Evolutionary conservation across 2,329 filamentous ascomycete genomes (phyloP), one percentile per base, ranked within the genome.

Genomic region (Arachnopeziza araneosa): DNA sequence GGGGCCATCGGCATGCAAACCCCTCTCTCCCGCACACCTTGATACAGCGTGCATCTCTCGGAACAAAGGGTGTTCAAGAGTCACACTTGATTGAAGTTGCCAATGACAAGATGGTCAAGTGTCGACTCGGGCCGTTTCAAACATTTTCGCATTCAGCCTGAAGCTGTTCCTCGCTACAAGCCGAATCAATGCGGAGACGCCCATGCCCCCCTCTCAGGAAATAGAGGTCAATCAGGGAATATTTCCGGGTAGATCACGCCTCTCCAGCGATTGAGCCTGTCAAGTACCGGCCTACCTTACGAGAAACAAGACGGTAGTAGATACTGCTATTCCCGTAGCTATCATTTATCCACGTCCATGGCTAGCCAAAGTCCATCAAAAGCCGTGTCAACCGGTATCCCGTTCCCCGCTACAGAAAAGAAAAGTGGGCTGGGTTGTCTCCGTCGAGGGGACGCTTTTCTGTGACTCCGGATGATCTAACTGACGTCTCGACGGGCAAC

Each of bases 131-230:
- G 24, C 32, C 30, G 22, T 51, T 55, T 55, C 54, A 14, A 49
- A 21, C 48, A 19, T 44, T 2, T 44, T 50, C 50, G 54, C 50
- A 54, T 50, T 60, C 55, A 60, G 59, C 49, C 59, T 60, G 32
- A 60, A 60, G 51, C 22, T 51, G 10, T 5, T 54, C 53, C 53
- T 52, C 51, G 44, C 50, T 54, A 32, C 14, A 56, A 56, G 52
- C 21, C 30, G 32, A 50, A 24, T 22, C 57, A 22, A 57, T 57
- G 60, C 60, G 60, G 60, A 62, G 60, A 60, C 50, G 48, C 50
- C 48, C 57, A 4, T 55, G 30, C 48, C 26, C 32, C 54, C 52
- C n/a, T n/a, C n/a, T n/a, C 26, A 26, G 50, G 50, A 52, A 50
- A 22, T n/a, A 52, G 10, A 52, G 12, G 50, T 22, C 52, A 19